These are phyloP conservation scores for Fraxinus dipetala DNA, from an alignment of 305 asterid species.

Conservation along the genomic window DNA sequence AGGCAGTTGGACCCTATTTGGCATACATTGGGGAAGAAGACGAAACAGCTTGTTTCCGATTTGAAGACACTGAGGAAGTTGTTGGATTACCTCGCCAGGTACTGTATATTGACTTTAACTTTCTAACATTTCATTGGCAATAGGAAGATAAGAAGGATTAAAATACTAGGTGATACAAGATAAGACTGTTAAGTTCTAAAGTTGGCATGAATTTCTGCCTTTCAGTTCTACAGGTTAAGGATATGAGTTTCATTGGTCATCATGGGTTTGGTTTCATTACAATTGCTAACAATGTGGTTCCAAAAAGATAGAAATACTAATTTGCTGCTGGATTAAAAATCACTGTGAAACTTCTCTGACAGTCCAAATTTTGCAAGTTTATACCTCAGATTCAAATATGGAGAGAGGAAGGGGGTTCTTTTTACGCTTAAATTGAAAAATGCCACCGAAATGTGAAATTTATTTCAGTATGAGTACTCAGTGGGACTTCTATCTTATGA, in stretches of 20 bases:
- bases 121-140: constrained; percentile 9
- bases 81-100: constrained; percentile 94
- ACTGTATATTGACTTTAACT: constrained; percentile 13
- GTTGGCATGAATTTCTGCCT: constrained; percentile 1
- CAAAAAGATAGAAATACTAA: background rate
- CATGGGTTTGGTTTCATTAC: background rate
- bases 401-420: background rate
- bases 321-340: background rate
- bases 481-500: background rate
- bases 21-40: constrained; percentile 93
- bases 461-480: background rate
- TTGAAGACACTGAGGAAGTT: constrained; percentile 87
- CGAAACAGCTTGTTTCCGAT: constrained; percentile 95
- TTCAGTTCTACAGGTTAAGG: background rate
- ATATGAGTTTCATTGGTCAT: background rate
- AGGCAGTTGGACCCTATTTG: constrained; percentile 95
- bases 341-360: background rate
- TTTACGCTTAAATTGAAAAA: background rate
- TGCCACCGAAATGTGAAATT: background rate
- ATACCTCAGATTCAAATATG: constrained; percentile 8
- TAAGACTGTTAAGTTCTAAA: constrained; percentile 2
- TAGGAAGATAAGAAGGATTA: constrained; percentile 4
- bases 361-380: constrained; percentile 7
- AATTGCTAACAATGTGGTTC: background rate
- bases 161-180: background rate